These are phyloP conservation scores for Microdochium paspali DNA, from an alignment of 2,329 filamentous ascomycete species.

Conservation along the genomic window DNA sequence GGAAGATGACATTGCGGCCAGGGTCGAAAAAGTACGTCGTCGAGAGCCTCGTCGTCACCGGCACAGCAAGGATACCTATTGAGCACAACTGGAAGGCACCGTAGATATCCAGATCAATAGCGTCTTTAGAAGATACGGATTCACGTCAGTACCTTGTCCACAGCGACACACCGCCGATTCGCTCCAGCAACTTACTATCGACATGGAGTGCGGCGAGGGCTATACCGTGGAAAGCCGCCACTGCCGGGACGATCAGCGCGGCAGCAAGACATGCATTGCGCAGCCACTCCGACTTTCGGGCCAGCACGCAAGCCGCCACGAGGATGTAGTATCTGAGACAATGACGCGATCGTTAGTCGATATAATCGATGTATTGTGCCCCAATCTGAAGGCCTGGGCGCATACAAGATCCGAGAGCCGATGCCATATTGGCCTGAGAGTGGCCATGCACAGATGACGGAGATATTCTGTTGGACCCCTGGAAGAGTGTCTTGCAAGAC, in stretches of 20 bases:
- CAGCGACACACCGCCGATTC: neutral
- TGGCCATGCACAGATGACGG: slow-evolving; percentile 31
- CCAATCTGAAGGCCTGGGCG: slow-evolving; percentile 6
- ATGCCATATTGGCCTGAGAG: slow-evolving; percentile 30
- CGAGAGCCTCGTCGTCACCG: slow-evolving; percentile 51
- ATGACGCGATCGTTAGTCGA: neutral
- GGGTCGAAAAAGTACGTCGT: slow-evolving; percentile 55
- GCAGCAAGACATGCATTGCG: slow-evolving; percentile 54
- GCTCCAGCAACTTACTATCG: slow-evolving; percentile 33
- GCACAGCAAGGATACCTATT: slow-evolving; percentile 55
- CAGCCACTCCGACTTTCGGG: slow-evolving; percentile 52
- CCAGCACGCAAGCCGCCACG: slow-evolving; percentile 52
- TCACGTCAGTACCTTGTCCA: slow-evolving; percentile 1
- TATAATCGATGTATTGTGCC: neutral
- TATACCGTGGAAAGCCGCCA: slow-evolving; percentile 55
- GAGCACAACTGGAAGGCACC: slow-evolving; percentile 60
- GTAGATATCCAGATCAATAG: slow-evolving; percentile 59
- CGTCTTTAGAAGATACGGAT: slow-evolving; percentile 27
- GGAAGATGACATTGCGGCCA: slow-evolving; percentile 55
- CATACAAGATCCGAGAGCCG: slow-evolving; percentile 28
- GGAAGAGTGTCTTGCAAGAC: neutral
- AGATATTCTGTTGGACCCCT: slow-evolving; percentile 5
- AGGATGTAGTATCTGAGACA: slow-evolving; percentile 49
- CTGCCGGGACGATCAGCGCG: slow-evolving; percentile 51
- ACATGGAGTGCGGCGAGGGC: slow-evolving; percentile 49